These are phyloP conservation scores for Apiotrichum domesticum DNA, from an alignment of 1,284 basidiomycete genomes.

Conservation along the genomic window DNA sequence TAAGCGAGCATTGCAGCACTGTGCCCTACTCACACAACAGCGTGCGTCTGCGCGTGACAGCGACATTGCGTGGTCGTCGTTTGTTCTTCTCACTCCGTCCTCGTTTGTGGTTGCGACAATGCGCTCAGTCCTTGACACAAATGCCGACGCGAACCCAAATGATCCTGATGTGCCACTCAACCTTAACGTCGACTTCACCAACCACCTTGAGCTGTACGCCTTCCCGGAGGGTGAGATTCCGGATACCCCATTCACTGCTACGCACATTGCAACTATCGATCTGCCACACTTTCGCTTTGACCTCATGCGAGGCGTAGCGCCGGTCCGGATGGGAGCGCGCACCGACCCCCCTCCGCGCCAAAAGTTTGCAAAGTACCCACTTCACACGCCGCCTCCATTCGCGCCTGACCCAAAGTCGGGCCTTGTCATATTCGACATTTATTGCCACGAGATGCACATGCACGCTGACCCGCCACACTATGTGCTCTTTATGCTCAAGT, in stretches of 20 bases:
- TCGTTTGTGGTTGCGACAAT: conserved; percentile 36
- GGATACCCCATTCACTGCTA: conserved; percentile 9
- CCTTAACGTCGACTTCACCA: conserved; percentile 30
- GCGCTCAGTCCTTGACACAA: conserved; percentile 14
- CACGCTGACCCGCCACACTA: conserved; percentile 20
- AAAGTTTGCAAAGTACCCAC: conserved; percentile 32
- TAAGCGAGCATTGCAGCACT: no score
- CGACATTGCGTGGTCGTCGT: conserved; percentile 26
- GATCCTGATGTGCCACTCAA: neutral
- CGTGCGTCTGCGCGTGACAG: neutral
- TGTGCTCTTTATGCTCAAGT: conserved; percentile 28
- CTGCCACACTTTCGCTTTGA: conserved; percentile 32
- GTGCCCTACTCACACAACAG: no score
- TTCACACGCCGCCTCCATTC: conserved; percentile 27
- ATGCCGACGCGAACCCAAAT: no score
- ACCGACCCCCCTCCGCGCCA: conserved; percentile 45
- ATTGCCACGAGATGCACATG: conserved; percentile 20
- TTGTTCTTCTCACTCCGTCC: conserved; percentile 35
- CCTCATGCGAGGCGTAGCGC: conserved; percentile 22
- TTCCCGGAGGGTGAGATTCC: conserved; percentile 24
- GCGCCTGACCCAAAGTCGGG: conserved; percentile 38
- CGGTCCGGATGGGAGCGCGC: conserved; percentile 32
- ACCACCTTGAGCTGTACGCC: conserved; percentile 38
- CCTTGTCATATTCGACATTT: conserved; percentile 34
- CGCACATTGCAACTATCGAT: conserved; percentile 34